Base-by-base conservation (phyloP, 2,329 filamentous ascomycete species). In the Arachnopeziza araneosa region DNA sequence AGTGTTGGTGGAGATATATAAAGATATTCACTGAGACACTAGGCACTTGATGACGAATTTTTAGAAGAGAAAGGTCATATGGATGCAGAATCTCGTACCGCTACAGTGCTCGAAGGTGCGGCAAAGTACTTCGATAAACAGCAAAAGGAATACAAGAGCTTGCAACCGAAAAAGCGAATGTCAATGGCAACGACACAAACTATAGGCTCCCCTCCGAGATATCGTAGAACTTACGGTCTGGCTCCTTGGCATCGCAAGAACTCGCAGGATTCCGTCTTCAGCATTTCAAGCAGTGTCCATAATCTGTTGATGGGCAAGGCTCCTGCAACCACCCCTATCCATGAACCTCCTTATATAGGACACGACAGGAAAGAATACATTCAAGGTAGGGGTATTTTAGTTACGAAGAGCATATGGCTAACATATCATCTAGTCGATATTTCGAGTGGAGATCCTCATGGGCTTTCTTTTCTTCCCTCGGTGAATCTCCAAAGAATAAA, bases 211-310 rank as follows among this genome's bases (percentile, higher is more conserved):
- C 62, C 55, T 54, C 52, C 22, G 44, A 66, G 56, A 57, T 60
- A 57, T 50, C 60, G 61, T 49, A 63, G 66, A 49, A 53, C 54
- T 36, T 68, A 70, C 51, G 71, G 70, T 9, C 56, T 70, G 30
- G 69, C 70, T 24, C 71, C 71, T n/a, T 73, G 71, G 71, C 70
- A 72, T 55, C 67, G 67, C 17, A 66, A 57, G 51, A 55, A 55
- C 14, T 73, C 71, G 2, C 60, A 68, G 9, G 69, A 68, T 26
- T 70, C 69, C 4, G 30, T 70, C 2, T 22, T 67, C 1, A 72
- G 68, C 17, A 63, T 62, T 7, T 66, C 71, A 24, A 72, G 69
- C 30, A 72, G 71, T 7, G 57, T 73, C 21, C 66, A 65, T 26
- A 65, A 65, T 32, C 23, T 73, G 9, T 49, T 73, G 21, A 66